Percentiles rank a stretch among this genome's conserved stretches.
phyloP scores from a whole-genome alignment of 805 yeast genomes.

The Kuraishia piskuri region DNA sequence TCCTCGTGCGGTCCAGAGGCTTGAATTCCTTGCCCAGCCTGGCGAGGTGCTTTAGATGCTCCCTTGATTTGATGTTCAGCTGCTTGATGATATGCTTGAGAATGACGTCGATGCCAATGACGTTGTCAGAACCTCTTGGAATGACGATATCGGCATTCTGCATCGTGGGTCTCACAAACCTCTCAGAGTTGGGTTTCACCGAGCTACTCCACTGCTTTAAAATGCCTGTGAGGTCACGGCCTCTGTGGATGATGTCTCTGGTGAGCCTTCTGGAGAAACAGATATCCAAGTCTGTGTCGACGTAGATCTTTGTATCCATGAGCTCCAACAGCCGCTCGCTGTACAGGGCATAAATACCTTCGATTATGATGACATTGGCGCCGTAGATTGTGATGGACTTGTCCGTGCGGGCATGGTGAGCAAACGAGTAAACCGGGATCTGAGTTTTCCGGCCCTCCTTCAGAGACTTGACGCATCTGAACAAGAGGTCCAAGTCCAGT shows the following conservation, averaged over 20 bases:
- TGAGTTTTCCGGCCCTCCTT: constrained; percentile 62
- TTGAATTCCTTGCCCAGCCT: constrained; percentile 24
- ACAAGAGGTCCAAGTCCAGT: constrained; percentile 67
- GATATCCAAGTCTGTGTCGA: constrained; percentile 89
- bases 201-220: constrained; percentile 83
- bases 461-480: constrained; percentile 52
- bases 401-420: constrained; percentile 49
- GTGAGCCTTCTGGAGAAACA: constrained; percentile 84
- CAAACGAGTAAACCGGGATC: constrained; percentile 67
- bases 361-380: constrained; percentile 86
- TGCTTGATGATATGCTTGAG: constrained; percentile 74
- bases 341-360: constrained; percentile 81
- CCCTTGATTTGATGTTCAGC: constrained; percentile 50
- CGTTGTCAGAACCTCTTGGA: constrained; percentile 86
- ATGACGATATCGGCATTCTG: constrained; percentile 75
- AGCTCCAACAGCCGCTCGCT: constrained; percentile 59
- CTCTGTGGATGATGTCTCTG: constrained; percentile 80
- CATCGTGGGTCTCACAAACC: constrained; percentile 68
- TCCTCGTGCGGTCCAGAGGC: constrained; percentile 14
- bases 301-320: constrained; percentile 84
- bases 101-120: constrained; percentile 70
- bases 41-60: constrained; percentile 59
- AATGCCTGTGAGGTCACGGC: constrained; percentile 76
- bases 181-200: constrained; percentile 88
- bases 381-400: constrained; percentile 78